These are phyloP conservation scores for Hyphodiscus sp. DNA, from an alignment of 2,329 filamentous ascomycete species.

Conservation along the genomic window DNA sequence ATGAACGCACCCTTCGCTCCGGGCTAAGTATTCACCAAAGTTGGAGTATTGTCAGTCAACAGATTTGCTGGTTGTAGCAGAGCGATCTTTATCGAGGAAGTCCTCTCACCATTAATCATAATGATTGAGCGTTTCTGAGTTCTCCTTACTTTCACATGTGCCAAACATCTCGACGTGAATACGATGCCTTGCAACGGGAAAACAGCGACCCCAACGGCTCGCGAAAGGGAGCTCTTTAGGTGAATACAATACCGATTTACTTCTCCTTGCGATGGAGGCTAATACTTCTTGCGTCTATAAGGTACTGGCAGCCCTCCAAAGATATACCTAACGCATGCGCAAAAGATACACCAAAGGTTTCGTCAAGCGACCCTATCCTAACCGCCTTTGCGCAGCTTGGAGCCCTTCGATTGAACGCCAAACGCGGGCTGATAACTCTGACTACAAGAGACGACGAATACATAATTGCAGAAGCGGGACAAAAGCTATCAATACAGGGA, in stretches of 20 bases:
- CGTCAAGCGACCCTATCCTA: conserved; percentile 35
- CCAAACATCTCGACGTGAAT: neutral
- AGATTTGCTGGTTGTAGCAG: neutral
- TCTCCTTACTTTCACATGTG: neutral
- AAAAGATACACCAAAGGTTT: conserved; percentile 1
- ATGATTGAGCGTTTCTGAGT: neutral
- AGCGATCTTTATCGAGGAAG: neutral
- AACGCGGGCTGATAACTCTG: conserved; percentile 40
- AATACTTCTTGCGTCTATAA: conserved; percentile 1
- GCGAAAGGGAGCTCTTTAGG: conserved; percentile 24
- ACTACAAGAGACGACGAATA: conserved; percentile 18
- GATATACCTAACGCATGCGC: conserved; percentile 1
- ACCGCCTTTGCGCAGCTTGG: conserved; percentile 43
- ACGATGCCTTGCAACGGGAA: neutral
- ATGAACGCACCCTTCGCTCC: neutral
- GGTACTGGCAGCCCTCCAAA: conserved; percentile 18
- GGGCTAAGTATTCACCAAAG: too few species aligned
- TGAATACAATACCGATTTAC: conserved; percentile 3
- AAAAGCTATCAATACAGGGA: conserved; percentile 21
- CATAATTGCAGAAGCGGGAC: conserved; percentile 25
- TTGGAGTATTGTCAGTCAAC: neutral
- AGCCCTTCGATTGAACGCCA: conserved; percentile 40
- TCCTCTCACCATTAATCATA: neutral
- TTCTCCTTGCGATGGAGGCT: neutral
- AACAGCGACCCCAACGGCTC: neutral